These are phyloP conservation scores for Simplicillium sp. DNA, from an alignment of 2,329 filamentous ascomycete genomes.

Conservation along the genomic window DNA sequence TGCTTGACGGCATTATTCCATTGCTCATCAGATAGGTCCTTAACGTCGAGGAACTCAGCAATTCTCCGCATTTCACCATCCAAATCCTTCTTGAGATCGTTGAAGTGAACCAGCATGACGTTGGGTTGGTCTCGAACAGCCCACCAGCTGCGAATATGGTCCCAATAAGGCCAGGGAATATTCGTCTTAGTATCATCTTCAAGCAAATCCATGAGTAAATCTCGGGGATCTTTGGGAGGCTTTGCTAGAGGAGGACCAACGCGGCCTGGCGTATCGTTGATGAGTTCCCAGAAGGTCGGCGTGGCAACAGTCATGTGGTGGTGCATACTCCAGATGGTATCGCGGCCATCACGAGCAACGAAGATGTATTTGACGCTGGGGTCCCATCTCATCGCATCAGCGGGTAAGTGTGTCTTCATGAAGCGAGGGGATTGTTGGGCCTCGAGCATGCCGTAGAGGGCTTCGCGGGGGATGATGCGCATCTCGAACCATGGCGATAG, in stretches of 20 bases:
- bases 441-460: conserved; percentile 1
- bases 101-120: conserved; percentile 6
- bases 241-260: conserved; percentile 1
- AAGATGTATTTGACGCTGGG: conserved; percentile 6
- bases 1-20: conserved; percentile 5
- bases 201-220: conserved; percentile 1
- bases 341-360: conserved; percentile 6
- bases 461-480: conserved; percentile 1
- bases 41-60: conserved; percentile 4
- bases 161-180: conserved; percentile 5
- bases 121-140: conserved; percentile 5
- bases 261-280: neutral
- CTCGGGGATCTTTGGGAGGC: conserved; percentile 3
- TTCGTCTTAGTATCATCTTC: neutral
- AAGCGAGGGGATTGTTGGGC: conserved; percentile 5
- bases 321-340: conserved; percentile 6
- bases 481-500: conserved; percentile 6
- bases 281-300: conserved; percentile 1
- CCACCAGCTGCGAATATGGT: conserved; percentile 6
- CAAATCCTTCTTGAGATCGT: conserved; percentile 6
- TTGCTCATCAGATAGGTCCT: conserved; percentile 2
- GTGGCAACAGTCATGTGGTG: conserved; percentile 5
- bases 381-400: conserved; percentile 4
- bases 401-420: conserved; percentile 6
- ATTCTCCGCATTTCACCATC: conserved; percentile 4